These are phyloP conservation scores for Hypoxylon fragiforme DNA, from an alignment of 495 filamentous ascomycete genomes.

Conservation along the genomic window DNA sequence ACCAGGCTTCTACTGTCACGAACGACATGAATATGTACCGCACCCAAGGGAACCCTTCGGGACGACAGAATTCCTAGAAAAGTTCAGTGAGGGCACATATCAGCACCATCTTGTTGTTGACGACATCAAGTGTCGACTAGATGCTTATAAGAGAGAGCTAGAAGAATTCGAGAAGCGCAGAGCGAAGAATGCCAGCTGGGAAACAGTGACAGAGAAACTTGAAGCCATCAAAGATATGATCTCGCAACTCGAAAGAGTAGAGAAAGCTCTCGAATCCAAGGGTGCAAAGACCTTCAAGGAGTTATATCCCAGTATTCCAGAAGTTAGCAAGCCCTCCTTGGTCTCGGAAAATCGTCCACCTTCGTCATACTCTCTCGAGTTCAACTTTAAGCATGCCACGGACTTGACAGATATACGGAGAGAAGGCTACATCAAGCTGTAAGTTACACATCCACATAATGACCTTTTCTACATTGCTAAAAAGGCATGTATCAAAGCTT, in stretches of 20 bases:
- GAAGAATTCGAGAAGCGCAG: conserved; percentile 40
- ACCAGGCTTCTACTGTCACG: conserved; percentile 14
- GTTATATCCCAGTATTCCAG: conserved; percentile 57
- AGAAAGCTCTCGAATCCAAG: conserved; percentile 53
- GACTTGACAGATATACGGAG: conserved; percentile 56
- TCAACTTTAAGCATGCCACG: conserved; percentile 49
- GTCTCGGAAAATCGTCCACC: conserved; percentile 1
- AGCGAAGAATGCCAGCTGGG: conserved; percentile 15
- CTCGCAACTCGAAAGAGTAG: conserved; percentile 55
- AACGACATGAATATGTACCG: background rate
- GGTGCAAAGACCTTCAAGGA: conserved; percentile 68
- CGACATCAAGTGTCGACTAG: conserved; percentile 31
- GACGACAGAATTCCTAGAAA: conserved; percentile 45
- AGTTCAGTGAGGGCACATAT: conserved; percentile 55
- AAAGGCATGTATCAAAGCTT: conserved; percentile 53
- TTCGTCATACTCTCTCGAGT: conserved; percentile 48
- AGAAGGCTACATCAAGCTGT: conserved; percentile 60
- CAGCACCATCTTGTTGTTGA: conserved; percentile 52
- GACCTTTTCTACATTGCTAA: conserved; percentile 34
- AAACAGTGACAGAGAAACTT: conserved; percentile 55
- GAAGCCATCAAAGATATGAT: conserved; percentile 52
- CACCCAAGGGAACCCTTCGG: conserved; percentile 19
- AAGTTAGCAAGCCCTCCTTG: background rate
- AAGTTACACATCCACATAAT: conserved; percentile 30
- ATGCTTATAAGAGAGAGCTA: conserved; percentile 18